Evolutionary conservation across 164 flowering plant species (phyloP), one percentile per base, ranked within the genome.

Genomic region (Magnolia kwangsiensis): DNA sequence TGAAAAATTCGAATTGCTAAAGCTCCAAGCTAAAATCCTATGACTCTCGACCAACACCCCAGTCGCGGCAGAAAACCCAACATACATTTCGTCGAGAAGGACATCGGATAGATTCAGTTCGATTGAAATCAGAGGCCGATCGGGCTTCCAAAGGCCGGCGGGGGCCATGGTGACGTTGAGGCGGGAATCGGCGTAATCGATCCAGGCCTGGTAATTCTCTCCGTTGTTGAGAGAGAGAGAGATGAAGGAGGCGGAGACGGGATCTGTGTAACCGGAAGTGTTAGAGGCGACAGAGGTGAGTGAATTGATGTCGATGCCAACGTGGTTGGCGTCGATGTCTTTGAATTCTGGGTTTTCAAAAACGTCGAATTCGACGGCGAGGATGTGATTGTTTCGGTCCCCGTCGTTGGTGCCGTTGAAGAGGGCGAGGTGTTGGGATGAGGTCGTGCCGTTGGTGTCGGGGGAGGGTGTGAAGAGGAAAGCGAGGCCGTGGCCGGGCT

Each of bases 161-260:
- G 20, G 67, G 49, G 81, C 86, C 85, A 87, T 84, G n/a, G 85
- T 78, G 20, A 87, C 83, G 67, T 77, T 81, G 14, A 87, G 31
- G 10, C 24, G 51, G 7, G 69, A 70, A 76, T 66, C 65, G 14
- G 14, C 4, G 75, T 77, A 86, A 63, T 84, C 89, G 65, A 84
- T 80, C 89, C 89, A 86, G 1, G 81, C 87, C 73, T 86, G 87
- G 79, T 84, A 86, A 74, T 86, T 84, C 1, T 24, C 83, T 2
- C 86, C 84, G 51, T 72, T 78, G 58, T 82, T 82, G 31, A 86
- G 75, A 23, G 45, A 55, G 68, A 82, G 61, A 11, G 61, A 66
- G 18, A 72, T 31, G 71, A 84, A 84, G 2, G 63, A 6, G 3
- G 51, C 77, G 27, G 73, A 27, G 31, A 58, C 51, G 69, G 64